Evolutionary conservation across 2,329 filamentous ascomycete genomes (phyloP).

Genomic region (Huntiella omanensis): DNA sequence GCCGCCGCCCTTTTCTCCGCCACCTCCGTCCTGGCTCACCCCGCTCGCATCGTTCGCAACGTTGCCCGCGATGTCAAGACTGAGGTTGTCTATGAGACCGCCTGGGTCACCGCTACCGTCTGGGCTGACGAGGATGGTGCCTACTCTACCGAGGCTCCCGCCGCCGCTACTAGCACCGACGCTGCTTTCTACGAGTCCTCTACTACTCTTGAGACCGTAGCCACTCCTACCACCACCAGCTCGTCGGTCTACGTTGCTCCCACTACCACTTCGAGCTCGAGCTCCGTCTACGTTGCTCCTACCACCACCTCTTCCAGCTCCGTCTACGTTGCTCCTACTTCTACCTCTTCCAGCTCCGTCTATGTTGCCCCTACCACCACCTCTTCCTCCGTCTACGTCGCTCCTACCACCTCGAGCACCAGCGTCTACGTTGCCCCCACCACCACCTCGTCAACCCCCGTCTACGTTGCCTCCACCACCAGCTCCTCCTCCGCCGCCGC

Average conservation of each 20-base stretch:
- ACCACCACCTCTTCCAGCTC: constrained; percentile 15
- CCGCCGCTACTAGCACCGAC: constrained; percentile 12
- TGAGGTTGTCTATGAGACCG: constrained; percentile 19
- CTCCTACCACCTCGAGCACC: constrained; percentile 13
- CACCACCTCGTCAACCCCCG: constrained; percentile 1
- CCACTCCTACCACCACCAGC: constrained; percentile 13
- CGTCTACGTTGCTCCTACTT: constrained; percentile 14
- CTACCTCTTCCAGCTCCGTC: constrained; percentile 12
- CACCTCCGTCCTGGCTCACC: constrained; percentile 30
- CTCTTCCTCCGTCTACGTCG: constrained; percentile 15
- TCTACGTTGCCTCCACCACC: constrained; percentile 7
- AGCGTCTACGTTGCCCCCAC: constrained; percentile 1
- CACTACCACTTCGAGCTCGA: constrained; percentile 13
- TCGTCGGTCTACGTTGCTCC: constrained; percentile 12
- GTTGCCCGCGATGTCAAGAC: constrained; percentile 13
- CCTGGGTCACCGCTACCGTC: constrained; percentile 28
- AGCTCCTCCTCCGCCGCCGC: constrained; percentile 13
- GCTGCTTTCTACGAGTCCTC: constrained; percentile 20
- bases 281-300: constrained; percentile 10
- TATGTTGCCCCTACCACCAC: constrained; percentile 8
- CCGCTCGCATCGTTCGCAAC: constrained; percentile 23
- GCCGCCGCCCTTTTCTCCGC: constrained; percentile 22
- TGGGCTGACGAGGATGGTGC: constrained; percentile 21
- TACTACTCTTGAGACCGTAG: constrained; percentile 5
- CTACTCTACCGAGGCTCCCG: constrained; percentile 6